Percentiles rank a stretch among this genome's conserved stretches.
These are phyloP conservation scores for Clarireedia hainanense DNA, from an alignment of 2,329 filamentous ascomycete genomes.

Conservation along the genomic window DNA sequence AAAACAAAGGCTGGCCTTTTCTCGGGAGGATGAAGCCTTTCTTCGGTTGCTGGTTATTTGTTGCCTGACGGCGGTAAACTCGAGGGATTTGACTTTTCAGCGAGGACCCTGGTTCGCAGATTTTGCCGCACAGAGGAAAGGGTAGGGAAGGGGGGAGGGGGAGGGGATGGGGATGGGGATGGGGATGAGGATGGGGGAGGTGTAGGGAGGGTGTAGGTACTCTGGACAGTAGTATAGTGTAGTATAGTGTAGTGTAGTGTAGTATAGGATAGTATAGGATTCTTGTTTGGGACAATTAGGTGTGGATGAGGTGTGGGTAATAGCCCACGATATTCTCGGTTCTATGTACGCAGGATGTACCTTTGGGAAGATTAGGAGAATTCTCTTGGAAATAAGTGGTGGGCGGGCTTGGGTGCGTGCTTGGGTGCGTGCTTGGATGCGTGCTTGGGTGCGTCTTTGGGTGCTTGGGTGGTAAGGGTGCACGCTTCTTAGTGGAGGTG, in stretches of 20 bases:
- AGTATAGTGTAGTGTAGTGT: too few relatives aligned
- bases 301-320: background rate
- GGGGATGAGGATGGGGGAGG: too few relatives aligned
- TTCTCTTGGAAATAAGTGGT: background rate
- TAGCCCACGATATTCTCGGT: background rate
- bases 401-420: background rate
- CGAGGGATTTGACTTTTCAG: slow-evolving; percentile 5
- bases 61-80: slow-evolving; percentile 4
- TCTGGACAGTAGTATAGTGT: too few relatives aligned
- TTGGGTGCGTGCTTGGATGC: background rate
- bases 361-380: background rate
- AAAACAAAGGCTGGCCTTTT: too few relatives aligned
- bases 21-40: background rate
- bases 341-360: background rate
- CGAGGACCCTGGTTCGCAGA: background rate
- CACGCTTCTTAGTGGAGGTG: background rate
- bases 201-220: too few relatives aligned
- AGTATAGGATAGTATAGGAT: too few relatives aligned
- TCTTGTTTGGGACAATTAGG: too few relatives aligned
- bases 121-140: background rate
- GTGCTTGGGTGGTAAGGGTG: too few relatives aligned
- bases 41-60: background rate
- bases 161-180: too few relatives aligned
- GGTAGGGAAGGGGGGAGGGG: background rate
- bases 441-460: too few relatives aligned